Evolutionary conservation across 2,329 filamentous ascomycete genomes (phyloP).

Genomic region (Cordyceps fumosorosea): DNA sequence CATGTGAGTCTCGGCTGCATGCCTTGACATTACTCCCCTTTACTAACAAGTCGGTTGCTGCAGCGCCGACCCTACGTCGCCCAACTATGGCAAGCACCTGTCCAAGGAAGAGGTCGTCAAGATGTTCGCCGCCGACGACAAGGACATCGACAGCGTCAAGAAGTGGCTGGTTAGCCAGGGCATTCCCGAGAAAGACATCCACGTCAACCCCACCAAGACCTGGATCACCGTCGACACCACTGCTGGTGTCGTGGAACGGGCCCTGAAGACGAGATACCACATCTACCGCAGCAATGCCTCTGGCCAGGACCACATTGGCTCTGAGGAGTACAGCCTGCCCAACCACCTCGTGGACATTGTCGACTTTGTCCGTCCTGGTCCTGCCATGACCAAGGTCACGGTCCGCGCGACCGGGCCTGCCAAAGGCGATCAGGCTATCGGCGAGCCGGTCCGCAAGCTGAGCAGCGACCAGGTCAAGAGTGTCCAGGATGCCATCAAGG

Average conservation of each 20-base stretch:
- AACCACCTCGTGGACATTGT: slow-evolving; percentile 30
- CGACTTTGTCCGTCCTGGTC: slow-evolving; percentile 36
- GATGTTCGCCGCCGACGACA: slow-evolving; percentile 35
- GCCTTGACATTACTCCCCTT: background rate
- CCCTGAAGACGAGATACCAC: slow-evolving; percentile 48
- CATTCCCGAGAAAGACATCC: slow-evolving; percentile 40
- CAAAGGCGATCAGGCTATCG: background rate
- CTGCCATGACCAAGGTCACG: slow-evolving; percentile 28
- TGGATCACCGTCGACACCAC: slow-evolving; percentile 51
- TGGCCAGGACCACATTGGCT: slow-evolving; percentile 31
- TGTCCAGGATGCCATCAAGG: slow-evolving; percentile 4
- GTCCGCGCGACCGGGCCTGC: background rate
- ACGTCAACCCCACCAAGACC: slow-evolving; percentile 42
- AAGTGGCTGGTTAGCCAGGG: slow-evolving; percentile 48
- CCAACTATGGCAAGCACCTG: slow-evolving; percentile 42
- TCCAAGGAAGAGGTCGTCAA: slow-evolving; percentile 34
- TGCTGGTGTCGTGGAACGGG: slow-evolving; percentile 43
- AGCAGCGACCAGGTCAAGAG: slow-evolving; percentile 16
- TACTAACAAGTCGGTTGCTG: background rate
- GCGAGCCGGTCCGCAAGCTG: slow-evolving; percentile 16
- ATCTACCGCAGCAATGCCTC: slow-evolving; percentile 36
- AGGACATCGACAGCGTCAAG: slow-evolving; percentile 43
- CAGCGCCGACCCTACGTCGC: slow-evolving; percentile 34
- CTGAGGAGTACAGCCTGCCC: slow-evolving; percentile 36
- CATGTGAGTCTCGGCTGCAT: slow-evolving; percentile 22